phyloP scores from a whole-genome alignment of 345 rosid genomes.

The Salix exigua region DNA sequence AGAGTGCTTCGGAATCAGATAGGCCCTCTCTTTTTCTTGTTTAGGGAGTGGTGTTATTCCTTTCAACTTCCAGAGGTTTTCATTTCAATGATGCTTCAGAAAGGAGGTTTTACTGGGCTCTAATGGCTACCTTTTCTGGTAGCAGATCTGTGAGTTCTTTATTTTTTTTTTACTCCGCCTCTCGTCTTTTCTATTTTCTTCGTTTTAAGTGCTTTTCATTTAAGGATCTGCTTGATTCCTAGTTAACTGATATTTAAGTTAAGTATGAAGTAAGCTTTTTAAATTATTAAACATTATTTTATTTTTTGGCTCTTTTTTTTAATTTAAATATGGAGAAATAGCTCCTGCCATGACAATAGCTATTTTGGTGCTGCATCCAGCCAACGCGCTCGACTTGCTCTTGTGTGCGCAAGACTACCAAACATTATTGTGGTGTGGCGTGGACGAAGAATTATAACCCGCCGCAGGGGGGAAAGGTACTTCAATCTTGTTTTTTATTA shows the following conservation, averaged over 20 bases:
- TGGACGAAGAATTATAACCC: too few species aligned
- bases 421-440: too few species aligned
- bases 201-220: background rate
- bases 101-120: slow-evolving; percentile 8
- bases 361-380: too few species aligned
- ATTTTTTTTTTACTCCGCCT: background rate
- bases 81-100: background rate
- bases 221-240: slow-evolving; percentile 6
- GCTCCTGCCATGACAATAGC: too few species aligned
- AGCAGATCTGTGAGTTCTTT: slow-evolving; percentile 35
- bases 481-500: too few species aligned
- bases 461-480: too few species aligned
- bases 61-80: background rate
- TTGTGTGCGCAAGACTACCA: too few species aligned
- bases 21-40: background rate
- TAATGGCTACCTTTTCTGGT: slow-evolving; percentile 22
- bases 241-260: background rate
- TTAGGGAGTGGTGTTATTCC: background rate
- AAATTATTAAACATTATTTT: too few species aligned
- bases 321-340: too few species aligned
- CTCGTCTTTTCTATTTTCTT: background rate
- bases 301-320: too few species aligned
- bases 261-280: too few species aligned
- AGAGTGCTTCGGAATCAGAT: slow-evolving; percentile 13
- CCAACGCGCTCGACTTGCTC: too few species aligned